A percentile compares a stretch with the other conserved stretches of the same genome.
Conservation (phyloP, 106 monocot species). For the Chionographis japonica region DNA sequence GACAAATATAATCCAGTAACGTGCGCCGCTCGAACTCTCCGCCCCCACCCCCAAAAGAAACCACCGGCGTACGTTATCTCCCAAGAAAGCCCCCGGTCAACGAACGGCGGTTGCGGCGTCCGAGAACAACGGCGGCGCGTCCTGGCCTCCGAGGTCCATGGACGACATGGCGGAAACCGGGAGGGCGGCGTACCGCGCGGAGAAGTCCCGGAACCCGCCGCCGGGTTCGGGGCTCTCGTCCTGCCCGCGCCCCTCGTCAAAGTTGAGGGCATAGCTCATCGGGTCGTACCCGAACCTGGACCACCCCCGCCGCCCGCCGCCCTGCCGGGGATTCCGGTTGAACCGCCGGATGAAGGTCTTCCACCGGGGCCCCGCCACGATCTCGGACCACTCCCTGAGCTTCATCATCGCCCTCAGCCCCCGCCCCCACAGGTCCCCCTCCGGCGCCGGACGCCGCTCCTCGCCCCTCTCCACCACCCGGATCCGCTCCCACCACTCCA, state of each 20-base stretch:
- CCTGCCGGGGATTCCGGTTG: slow-evolving; percentile 12
- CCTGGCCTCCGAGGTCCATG: slow-evolving; percentile 33
- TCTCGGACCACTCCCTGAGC: slow-evolving; percentile 82
- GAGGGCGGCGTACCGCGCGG: slow-evolving; percentile 52
- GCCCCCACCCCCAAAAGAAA: too few relatives aligned
- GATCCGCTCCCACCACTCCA: slow-evolving; percentile 10
- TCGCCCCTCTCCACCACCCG: background rate
- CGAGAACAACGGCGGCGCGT: too few relatives aligned
- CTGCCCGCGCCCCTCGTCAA: slow-evolving; percentile 52
- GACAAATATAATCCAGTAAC: too few relatives aligned
- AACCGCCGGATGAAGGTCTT: slow-evolving; percentile 67
- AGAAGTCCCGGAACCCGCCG: slow-evolving; percentile 42
- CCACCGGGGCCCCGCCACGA: slow-evolving; percentile 63
- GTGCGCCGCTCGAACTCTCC: too few relatives aligned
- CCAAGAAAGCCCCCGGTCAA: too few relatives aligned
- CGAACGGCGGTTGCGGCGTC: too few relatives aligned
- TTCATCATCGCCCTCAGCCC: slow-evolving; percentile 26
- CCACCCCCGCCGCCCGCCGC: background rate
- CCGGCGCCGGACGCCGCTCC: background rate
- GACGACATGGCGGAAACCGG: slow-evolving; percentile 30
- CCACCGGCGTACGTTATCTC: too few relatives aligned
- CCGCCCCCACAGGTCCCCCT: slow-evolving; percentile 4
- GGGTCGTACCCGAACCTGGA: slow-evolving; percentile 33
- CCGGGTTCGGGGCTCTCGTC: slow-evolving; percentile 31
- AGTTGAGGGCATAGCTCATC: slow-evolving; percentile 56